These are phyloP conservation scores for Hypoxylon sp. DNA, from an alignment of 2,329 filamentous ascomycete species.

Conservation along the genomic window DNA sequence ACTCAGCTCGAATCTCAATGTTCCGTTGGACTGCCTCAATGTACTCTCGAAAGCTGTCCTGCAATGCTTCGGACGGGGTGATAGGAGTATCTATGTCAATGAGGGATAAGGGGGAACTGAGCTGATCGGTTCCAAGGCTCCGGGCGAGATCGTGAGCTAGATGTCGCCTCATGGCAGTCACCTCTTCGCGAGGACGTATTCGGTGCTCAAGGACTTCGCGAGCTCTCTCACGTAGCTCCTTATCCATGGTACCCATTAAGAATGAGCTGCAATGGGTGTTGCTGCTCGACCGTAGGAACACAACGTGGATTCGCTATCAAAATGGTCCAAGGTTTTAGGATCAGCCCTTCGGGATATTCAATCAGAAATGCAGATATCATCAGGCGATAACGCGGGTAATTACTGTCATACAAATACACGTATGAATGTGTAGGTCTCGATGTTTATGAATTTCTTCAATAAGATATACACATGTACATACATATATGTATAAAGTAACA, in stretches of 20 bases:
- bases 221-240: constrained; percentile 55
- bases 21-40: constrained; percentile 68
- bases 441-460: constrained; percentile 28
- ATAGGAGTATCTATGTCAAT: constrained; percentile 58
- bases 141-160: constrained; percentile 68
- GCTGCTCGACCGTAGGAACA: background rate
- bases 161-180: constrained; percentile 68
- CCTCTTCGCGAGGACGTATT: constrained; percentile 71
- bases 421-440: constrained; percentile 3
- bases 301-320: background rate
- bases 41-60: constrained; percentile 68
- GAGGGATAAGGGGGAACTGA: constrained; percentile 65
- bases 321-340: background rate
- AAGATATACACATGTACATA: constrained; percentile 12
- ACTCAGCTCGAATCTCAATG: constrained; percentile 65
- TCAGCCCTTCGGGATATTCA: background rate
- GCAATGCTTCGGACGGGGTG: constrained; percentile 57
- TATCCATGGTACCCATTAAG: constrained; percentile 44
- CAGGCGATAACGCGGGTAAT: constrained; percentile 8
- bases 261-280: background rate
- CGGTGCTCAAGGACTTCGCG: constrained; percentile 65
- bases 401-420: constrained; percentile 7
- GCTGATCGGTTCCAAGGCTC: constrained; percentile 60
- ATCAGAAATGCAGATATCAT: constrained; percentile 2
- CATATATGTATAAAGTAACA: background rate